Evolutionary conservation across 805 yeast species (phyloP), one percentile per base, ranked within the genome.

Genomic region (Candida manassasensis): DNA sequence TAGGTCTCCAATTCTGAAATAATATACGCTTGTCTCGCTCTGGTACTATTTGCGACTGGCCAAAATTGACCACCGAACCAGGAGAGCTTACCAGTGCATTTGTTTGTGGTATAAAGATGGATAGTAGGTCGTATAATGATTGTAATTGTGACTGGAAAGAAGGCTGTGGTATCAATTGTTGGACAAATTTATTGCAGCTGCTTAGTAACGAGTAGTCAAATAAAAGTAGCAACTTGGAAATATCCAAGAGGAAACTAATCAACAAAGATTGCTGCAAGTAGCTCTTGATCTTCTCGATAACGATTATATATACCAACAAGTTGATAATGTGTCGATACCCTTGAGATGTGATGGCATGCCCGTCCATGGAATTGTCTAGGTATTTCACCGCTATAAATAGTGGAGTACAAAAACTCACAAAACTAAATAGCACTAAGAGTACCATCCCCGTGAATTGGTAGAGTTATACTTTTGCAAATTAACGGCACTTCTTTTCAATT

Each of bases 281-380:
- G 4, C 9, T 11, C 22, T 18, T 29, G 10, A 29, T 18, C 9
- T 17, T 11, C 12, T 29, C 32, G 8, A 19, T 19, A 11, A 29
- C 6, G n/a, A 29, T 19, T 15, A 29, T 18, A 29, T 29, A 29
- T 10, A 29, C 21, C 12, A 29, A 18, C 9, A 22, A 15, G 12
- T 29, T 29, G 9, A 29, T 29, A 6, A 29, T 15, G n/a, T 29
- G 32, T 17, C 32, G 32, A 11, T 29, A 29, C 10, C 32, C 21
- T 19, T 29, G 32, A 6, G n/a, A 13, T n/a, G 16, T 18, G 7
- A 29, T 16, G 4, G 32, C 22, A 6, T 15, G n/a, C 10, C 15
- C 13, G 15, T 29, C 32, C 4, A 29, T 15, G 5, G 32, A 11
- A 6, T 9, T 29, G 15, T 29, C 32, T 17, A 29, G 21, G 11